Conservation (phyloP, 495 filamentous ascomycete genomes). For the Tuber magnatum region DNA sequence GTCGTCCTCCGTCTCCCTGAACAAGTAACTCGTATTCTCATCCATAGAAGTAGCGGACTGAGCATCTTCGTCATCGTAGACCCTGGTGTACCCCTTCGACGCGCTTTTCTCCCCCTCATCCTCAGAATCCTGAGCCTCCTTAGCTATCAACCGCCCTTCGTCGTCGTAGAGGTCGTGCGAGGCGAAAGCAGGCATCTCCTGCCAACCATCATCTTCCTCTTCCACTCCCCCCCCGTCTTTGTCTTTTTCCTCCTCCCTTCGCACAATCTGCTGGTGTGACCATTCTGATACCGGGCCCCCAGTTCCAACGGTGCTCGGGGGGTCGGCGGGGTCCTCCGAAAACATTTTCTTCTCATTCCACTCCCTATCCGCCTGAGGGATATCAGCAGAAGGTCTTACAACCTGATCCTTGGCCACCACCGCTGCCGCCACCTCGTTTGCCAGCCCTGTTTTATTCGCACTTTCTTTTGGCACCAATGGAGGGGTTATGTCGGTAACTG, state of each 20-base stretch:
- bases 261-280: conserved; percentile 77
- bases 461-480: background rate
- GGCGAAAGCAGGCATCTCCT: conserved; percentile 86
- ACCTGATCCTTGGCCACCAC: background rate
- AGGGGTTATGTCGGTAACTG: background rate
- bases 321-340: conserved; percentile 36
- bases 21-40: conserved; percentile 92
- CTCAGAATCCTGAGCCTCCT: conserved; percentile 63
- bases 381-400: conserved; percentile 8
- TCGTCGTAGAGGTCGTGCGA: conserved; percentile 94
- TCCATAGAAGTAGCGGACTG: conserved; percentile 93
- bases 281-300: conserved; percentile 60
- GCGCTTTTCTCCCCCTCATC: conserved; percentile 69
- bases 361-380: conserved; percentile 30
- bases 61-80: conserved; percentile 88
- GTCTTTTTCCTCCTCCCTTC: conserved; percentile 41
- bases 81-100: conserved; percentile 87
- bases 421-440: background rate
- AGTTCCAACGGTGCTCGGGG: conserved; percentile 21
- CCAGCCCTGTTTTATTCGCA: background rate
- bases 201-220: conserved; percentile 65
- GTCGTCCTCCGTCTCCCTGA: conserved; percentile 65
- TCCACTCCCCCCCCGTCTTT: conserved; percentile 45
- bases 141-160: conserved; percentile 75
- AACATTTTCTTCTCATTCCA: conserved; percentile 41